Evolutionary conservation across 148 eudicot species (phyloP).

Genomic region (Chenopodium berlandieri): DNA sequence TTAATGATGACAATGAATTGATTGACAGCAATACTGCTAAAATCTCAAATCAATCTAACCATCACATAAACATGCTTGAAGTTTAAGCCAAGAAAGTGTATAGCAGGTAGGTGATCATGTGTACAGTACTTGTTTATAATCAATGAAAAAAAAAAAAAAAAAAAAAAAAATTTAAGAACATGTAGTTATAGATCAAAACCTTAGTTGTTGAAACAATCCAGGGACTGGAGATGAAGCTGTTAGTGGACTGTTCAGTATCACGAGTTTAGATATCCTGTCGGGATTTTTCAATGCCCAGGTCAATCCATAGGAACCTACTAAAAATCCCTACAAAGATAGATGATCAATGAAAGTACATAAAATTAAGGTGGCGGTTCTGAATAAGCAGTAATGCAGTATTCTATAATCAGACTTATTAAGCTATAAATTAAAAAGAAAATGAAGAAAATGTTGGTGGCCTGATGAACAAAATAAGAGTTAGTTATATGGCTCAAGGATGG

Average conservation of each 20-base stretch:
- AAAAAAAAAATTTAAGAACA: background rate
- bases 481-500: background rate
- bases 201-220: conserved; percentile 94
- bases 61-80: conserved; percentile 3
- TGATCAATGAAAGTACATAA: background rate
- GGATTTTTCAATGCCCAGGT: conserved; percentile 96
- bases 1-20: too few species aligned
- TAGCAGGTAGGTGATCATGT: background rate
- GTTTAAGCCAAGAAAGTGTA: background rate
- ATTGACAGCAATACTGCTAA: background rate
- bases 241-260: conserved; percentile 78
- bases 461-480: background rate
- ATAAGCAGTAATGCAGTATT: background rate
- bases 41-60: background rate
- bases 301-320: conserved; percentile 97
- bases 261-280: conserved; percentile 68
- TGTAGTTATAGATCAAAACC: conserved; percentile 38
- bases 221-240: conserved; percentile 89
- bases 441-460: background rate
- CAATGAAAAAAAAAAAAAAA: background rate
- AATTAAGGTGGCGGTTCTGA: conserved; percentile 3
- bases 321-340: conserved; percentile 66
- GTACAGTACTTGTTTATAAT: background rate
- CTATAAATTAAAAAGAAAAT: background rate
- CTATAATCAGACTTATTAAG: background rate